A percentile compares a stretch with the other conserved stretches of the same genome.
phyloP scores from a whole-genome alignment of 2,329 filamentous ascomycete species.

The Monosporascus sp. region DNA sequence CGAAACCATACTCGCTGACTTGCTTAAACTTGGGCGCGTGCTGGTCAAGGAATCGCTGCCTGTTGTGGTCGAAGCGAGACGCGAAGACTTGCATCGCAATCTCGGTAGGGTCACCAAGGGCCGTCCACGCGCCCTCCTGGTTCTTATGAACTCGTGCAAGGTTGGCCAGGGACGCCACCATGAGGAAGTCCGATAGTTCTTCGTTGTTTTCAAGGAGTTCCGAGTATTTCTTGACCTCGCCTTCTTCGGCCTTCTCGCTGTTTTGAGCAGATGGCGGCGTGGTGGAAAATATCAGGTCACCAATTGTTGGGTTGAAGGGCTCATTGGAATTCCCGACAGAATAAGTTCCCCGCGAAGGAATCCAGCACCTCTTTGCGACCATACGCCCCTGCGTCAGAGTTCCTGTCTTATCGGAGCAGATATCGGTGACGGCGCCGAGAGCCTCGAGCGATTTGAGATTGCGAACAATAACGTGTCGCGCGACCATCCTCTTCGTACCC shows the following conservation, averaged over 20 bases:
- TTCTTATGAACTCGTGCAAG: conserved; percentile 42
- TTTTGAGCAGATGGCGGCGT: conserved; percentile 28
- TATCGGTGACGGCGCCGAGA: conserved; percentile 55
- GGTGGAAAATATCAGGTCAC: conserved; percentile 37
- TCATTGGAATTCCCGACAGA: conserved; percentile 51
- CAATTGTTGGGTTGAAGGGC: conserved; percentile 53
- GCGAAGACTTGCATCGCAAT: conserved; percentile 71
- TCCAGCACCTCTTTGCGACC: conserved; percentile 56
- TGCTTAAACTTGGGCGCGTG: conserved; percentile 47
- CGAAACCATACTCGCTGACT: conserved; percentile 64
- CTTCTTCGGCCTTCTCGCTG: conserved; percentile 23
- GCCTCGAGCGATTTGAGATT: conserved; percentile 55
- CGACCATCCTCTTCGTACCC: conserved; percentile 54
- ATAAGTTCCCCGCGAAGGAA: conserved; percentile 53
- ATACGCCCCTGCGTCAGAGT: conserved; percentile 61
- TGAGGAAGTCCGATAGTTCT: conserved; percentile 48
- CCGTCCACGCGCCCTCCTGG: conserved; percentile 48
- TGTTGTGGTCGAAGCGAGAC: conserved; percentile 59
- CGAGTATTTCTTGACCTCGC: conserved; percentile 16
- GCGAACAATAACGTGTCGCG: conserved; percentile 53
- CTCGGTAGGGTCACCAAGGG: conserved; percentile 63
- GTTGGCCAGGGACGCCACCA: conserved; percentile 55
- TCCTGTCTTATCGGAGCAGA: conserved; percentile 53
- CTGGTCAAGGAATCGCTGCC: conserved; percentile 45
- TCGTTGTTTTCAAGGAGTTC: conserved; percentile 38